These are phyloP conservation scores for Cutaneotrichosporon sp. DNA, from an alignment of 1,284 basidiomycete species.

Conservation along the genomic window DNA sequence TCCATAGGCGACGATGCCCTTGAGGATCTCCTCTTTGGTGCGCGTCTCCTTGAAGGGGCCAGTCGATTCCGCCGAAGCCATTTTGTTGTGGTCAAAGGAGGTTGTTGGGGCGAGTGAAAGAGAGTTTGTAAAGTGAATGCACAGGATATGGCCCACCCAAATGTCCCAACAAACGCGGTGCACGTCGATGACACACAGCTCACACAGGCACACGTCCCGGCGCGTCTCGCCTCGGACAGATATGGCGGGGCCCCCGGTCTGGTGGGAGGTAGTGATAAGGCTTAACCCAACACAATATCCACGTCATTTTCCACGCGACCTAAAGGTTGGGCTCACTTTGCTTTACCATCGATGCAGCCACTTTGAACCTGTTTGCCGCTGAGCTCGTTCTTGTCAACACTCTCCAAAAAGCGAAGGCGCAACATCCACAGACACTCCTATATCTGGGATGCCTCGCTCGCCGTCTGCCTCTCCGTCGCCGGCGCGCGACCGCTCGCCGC, in stretches of 20 bases:
- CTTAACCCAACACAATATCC: not conserved
- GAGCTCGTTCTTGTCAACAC: not conserved
- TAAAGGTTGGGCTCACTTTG: no score
- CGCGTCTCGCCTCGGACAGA: not conserved
- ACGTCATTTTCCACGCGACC: not conserved
- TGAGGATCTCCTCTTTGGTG: conserved; percentile 19
- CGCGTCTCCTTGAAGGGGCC: not conserved
- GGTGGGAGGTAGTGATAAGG: no score
- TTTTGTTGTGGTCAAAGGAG: not conserved
- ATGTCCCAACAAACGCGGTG: no score
- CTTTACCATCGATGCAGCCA: no score
- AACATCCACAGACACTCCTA: not conserved
- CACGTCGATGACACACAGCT: not conserved
- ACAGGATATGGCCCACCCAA: no score
- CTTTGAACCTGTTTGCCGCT: not conserved
- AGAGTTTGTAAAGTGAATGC: no score
- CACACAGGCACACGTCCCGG: not conserved
- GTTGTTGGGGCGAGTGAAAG: not conserved
- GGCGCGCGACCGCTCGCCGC: conserved; percentile 3
- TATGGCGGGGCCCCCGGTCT: conserved; percentile 18
- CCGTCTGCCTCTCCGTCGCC: conserved; percentile 5
- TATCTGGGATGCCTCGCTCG: conserved; percentile 28
- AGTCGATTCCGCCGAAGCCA: not conserved
- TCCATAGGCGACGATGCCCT: conserved; percentile 24
- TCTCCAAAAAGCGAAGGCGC: conserved; percentile 4